Evolutionary conservation across 2,329 filamentous ascomycete species (phyloP), one percentile per base, ranked within the genome.

Genomic region (Ceratocystis colombiana): DNA sequence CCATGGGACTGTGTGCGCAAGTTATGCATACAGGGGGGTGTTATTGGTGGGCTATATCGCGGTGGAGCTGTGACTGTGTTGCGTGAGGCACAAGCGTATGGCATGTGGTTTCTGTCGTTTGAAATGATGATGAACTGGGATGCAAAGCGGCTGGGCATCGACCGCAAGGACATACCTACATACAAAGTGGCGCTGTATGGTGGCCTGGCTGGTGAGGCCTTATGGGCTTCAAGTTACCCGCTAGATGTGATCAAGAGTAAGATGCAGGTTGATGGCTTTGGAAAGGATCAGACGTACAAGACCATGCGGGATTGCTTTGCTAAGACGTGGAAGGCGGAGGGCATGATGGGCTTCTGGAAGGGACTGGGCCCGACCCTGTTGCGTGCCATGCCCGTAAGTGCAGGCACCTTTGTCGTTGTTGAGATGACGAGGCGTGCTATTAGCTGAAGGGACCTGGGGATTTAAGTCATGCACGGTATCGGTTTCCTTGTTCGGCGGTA

Each of bases 181-280:
- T 86, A 86, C 76, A 97, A 96, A 78, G 85, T 99, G 62, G 94
- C 94, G 12, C 78, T 90, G 12, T 99, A 97, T 75, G 94, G 94
- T 70, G 94, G 94, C 57, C 76, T 99, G 50, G 94, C 94, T 0
- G 94, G 94, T 71, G 94, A 99, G 80, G 90, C 86, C 64, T 82
- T 99, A 67, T 99, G 94, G 94, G 79, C 99, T 66, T 82, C 83
- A 45, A 96, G 90, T 73, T 99, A 99, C 77, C 94, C 94, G 25
- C 88, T 99, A 70, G 94, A 99, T 77, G 93, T 99, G 33, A 78
- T 99, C 77, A 99, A 99, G 88, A 96, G 90, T 78, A 97, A 96
- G 84, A 96, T 97, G 93, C 94, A 99, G 83, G 96, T 88, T 67
- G 94, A 99, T 77, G 92, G 89, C 0, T 94, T 96, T 74, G 90